phyloP scores from a whole-genome alignment of 2,329 filamentous ascomycete genomes.

The Colletotrichum tropicale region DNA sequence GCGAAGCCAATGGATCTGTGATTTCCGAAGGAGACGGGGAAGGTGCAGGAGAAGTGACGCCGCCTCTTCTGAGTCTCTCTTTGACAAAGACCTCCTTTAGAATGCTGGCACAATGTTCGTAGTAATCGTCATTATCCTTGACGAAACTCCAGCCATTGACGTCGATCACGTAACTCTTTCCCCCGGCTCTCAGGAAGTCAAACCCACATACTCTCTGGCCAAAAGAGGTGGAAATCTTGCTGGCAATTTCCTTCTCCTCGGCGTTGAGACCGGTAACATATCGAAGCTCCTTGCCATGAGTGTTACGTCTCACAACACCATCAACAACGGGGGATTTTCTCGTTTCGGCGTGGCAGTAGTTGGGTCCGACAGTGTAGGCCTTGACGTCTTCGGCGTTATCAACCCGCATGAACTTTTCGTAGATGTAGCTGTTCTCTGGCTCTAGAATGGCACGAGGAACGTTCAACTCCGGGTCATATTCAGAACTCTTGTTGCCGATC shows the following conservation, averaged over 20 bases:
- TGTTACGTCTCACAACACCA: constrained; percentile 93
- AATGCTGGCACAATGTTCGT: constrained; percentile 87
- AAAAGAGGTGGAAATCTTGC: constrained; percentile 89
- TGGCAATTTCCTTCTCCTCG: constrained; percentile 84
- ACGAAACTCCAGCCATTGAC: constrained; percentile 99
- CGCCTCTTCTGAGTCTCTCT: constrained; percentile 70
- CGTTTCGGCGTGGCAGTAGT: constrained; percentile 95
- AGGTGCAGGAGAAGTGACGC: constrained; percentile 62
- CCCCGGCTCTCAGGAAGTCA: constrained; percentile 85
- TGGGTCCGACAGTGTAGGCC: constrained; percentile 92
- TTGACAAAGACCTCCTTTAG: constrained; percentile 86
- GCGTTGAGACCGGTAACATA: constrained; percentile 87
- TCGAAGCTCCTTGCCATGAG: constrained; percentile 94
- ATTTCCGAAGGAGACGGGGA: constrained; percentile 51
- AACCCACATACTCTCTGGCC: constrained; percentile 96
- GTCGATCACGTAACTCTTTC: constrained; percentile 96
- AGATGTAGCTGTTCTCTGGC: constrained; percentile 84
- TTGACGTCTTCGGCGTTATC: constrained; percentile 99
- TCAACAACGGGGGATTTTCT: constrained; percentile 97
- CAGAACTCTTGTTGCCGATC: constrained; percentile 98
- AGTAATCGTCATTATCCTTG: constrained; percentile 99
- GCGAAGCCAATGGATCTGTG: constrained; percentile 33
- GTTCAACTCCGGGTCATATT: constrained; percentile 80
- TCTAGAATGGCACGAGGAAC: constrained; percentile 84
- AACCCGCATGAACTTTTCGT: constrained; percentile 95